These are phyloP conservation scores for Calonectria multiphialidica DNA, from an alignment of 2,329 filamentous ascomycete genomes.

Conservation along the genomic window DNA sequence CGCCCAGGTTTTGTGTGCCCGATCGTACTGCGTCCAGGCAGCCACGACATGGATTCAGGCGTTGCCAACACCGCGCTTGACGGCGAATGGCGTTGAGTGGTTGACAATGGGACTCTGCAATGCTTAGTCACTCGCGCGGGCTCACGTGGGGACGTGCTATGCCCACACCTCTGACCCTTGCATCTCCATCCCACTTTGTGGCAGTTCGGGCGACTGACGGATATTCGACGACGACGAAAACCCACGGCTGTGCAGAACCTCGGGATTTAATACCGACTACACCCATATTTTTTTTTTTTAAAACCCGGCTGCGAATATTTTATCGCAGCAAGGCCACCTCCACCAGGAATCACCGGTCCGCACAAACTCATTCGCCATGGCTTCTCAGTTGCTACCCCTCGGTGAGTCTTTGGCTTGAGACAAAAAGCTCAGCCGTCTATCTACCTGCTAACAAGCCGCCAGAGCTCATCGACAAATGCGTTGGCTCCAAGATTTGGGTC, in stretches of 20 bases:
- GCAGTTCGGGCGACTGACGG: conserved; percentile 31
- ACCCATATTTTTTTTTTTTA: background rate
- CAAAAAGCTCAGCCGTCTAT: background rate
- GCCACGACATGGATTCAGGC: conserved; percentile 43
- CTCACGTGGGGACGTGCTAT: conserved; percentile 50
- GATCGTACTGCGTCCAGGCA: conserved; percentile 43
- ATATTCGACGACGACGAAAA: conserved; percentile 19
- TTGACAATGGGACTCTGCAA: conserved; percentile 7
- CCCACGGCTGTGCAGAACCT: background rate
- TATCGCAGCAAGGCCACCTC: background rate
- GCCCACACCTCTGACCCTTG: conserved; percentile 36
- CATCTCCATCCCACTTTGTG: conserved; percentile 45
- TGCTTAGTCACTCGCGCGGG: conserved; percentile 53
- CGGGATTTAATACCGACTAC: background rate
- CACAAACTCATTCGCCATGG: conserved; percentile 61
- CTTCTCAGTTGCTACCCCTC: conserved; percentile 79
- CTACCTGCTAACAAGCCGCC: conserved; percentile 36
- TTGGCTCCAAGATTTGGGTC: conserved; percentile 97
- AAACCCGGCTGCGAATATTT: background rate
- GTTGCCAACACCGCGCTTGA: conserved; percentile 8
- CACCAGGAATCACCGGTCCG: conserved; percentile 7
- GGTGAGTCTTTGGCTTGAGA: conserved; percentile 59
- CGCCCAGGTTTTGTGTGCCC: conserved; percentile 29
- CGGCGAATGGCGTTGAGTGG: conserved; percentile 20
- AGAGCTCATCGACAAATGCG: conserved; percentile 99